Evolutionary conservation across 805 yeast species (phyloP).

Genomic region (Yarrowia alimentaria): DNA sequence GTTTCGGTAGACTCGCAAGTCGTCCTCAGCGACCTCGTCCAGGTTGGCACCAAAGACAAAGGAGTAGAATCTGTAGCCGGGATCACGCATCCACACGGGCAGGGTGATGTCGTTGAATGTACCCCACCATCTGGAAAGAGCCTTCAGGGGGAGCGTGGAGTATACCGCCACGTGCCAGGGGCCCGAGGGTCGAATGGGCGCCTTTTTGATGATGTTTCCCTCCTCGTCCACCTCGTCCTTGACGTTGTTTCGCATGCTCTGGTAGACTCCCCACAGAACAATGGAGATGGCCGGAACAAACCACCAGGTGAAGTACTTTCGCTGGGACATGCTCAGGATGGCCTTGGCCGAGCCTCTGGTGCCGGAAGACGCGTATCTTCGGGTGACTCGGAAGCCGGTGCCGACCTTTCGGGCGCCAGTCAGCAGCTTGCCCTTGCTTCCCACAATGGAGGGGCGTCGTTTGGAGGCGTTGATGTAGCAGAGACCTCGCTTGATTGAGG

Average conservation of each 20-base stretch:
- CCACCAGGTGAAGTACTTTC: slow-evolving; percentile 33
- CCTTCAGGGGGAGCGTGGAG: slow-evolving; percentile 84
- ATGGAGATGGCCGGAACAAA: slow-evolving; percentile 35
- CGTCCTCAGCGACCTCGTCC: slow-evolving; percentile 83
- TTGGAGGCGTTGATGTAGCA: slow-evolving; percentile 31
- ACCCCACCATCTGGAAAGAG: slow-evolving; percentile 94
- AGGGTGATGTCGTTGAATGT: slow-evolving; percentile 74
- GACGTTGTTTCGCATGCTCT: slow-evolving; percentile 27
- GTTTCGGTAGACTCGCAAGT: slow-evolving; percentile 70
- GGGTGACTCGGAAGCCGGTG: slow-evolving; percentile 26
- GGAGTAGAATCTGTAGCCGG: slow-evolving; percentile 77
- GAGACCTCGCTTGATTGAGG: slow-evolving; percentile 33
- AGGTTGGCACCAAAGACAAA: slow-evolving; percentile 81
- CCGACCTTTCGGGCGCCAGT: slow-evolving; percentile 22
- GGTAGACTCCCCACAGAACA: slow-evolving; percentile 32
- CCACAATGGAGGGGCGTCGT: slow-evolving; percentile 9
- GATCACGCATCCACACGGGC: slow-evolving; percentile 85
- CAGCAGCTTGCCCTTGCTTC: slow-evolving; percentile 1
- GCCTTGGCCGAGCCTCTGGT: slow-evolving; percentile 10
- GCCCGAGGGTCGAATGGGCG: slow-evolving; percentile 38
- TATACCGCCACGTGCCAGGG: slow-evolving; percentile 91
- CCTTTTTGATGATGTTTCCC: slow-evolving; percentile 19
- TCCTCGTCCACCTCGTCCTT: slow-evolving; percentile 29
- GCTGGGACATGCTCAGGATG: slow-evolving; percentile 19
- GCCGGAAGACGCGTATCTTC: slow-evolving; percentile 28